Base-by-base conservation (phyloP, 2,329 filamentous ascomycete genomes). In the Botryotinia convoluta region DNA sequence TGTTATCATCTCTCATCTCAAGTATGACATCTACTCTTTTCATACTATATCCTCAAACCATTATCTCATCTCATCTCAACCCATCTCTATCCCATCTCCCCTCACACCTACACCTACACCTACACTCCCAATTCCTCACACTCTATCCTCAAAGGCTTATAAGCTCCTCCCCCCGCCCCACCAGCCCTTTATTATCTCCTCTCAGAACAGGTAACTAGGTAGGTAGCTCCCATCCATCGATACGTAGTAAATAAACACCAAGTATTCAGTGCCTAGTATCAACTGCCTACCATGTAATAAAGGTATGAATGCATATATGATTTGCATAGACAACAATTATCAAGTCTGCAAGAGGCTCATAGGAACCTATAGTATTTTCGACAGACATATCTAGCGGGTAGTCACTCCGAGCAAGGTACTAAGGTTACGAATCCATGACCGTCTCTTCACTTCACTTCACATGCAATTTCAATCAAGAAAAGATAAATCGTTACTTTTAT, bases 401-500 rank as follows among this genome's bases (percentile, higher is more conserved):
- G 14, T 42, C 22, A 62, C 35, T n/a, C 14, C 14, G 16, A n/a
- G 37, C 4, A 16, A n/a, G 14, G 20, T n/a, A n/a, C 26, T 8
- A 16, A n/a, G 14, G 20, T n/a, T 9, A 39, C 37, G 3, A n/a
- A 42, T 39, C 14, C 35, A 62, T 22, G 39, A 39, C n/a, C 35
- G 39, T n/a, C 35, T 16, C 7, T n/a, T 61, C 35, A 16, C 6
- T 62, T 29, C 14, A 57, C n/a, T 29, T 39, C 35, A 42, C 12
- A 62, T 4, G 4, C 14, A 18, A 39, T 39, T n/a, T 22, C 20
- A 20, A 8, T 61, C 29, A 51, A 29, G 10, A 26, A 16, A 20
- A 16, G 35, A 57, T 26, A 68, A 42, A 26, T 57, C 37, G 65
- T 68, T 68, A 44, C 65, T 68, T 68, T 57, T 32, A 42, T 57